Evolutionary conservation across 2,329 filamentous ascomycete genomes (phyloP), one percentile per base, ranked within the genome.

Genomic region (Penicillium sp.): DNA sequence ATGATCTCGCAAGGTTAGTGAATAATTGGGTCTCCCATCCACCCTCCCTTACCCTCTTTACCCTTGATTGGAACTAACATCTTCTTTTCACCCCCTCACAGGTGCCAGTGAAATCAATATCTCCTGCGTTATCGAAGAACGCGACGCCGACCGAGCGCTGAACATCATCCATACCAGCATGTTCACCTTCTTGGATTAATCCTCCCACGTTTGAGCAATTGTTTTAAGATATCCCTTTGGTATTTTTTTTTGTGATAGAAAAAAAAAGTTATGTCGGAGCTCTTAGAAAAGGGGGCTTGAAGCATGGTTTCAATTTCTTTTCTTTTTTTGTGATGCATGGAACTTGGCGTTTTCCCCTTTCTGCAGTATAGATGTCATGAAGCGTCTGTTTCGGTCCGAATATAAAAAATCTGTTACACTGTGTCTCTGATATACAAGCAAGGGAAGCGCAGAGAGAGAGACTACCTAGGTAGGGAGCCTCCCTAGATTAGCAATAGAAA

Each of bases 91-190:
- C 50, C 48, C 53, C 53, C 57, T 57, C 62, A 22, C 62, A 96
- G 92, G 92, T 67, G 94, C 94, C 24, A 97, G 92, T 71, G 94
- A 99, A 79, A 99, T 99, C 76, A 99, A 97, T 74, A 99, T 99
- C 56, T 96, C 92, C 10, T 99, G 94, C 70, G 94, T 99, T 43
- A 96, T 99, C 71, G 91, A 95, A 67, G 90, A 91, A 62, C 82
- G 87, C 61, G 92, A 97, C 70, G 92, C 94, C 21, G 91, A 92
- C 63, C 86, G 94, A 63, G 94, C 94, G 31, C 88, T 99, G 81
- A 97, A 95, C 71, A 91, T 97, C 67, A 82, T 99, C 61, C 94
- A 99, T 72, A 97, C 94, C 18, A 93, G 92, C 77, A 84, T 99
- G 53, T 97, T 99, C 72, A 97, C 92, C 1, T 97, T 97, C 75